These are phyloP conservation scores for Fulvia fulva DNA, from an alignment of 2,329 filamentous ascomycete genomes.

Conservation along the genomic window DNA sequence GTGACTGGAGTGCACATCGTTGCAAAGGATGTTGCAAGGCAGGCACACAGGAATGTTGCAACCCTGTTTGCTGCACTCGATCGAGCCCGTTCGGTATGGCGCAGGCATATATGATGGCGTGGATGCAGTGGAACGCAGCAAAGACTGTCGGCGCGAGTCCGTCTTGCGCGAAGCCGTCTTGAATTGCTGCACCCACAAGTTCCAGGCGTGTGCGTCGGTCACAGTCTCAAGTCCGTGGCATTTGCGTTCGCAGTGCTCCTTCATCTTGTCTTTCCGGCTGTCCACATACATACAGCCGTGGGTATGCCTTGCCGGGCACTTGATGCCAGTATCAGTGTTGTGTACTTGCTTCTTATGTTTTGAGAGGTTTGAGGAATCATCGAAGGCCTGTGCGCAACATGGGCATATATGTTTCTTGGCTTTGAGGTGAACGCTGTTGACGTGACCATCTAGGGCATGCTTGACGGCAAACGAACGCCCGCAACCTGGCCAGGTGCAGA, in stretches of 20 bases:
- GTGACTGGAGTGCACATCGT: conserved; percentile 18
- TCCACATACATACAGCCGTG: conserved; percentile 24
- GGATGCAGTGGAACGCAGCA: conserved; percentile 17
- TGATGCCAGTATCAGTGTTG: conserved; percentile 24
- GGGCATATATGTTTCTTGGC: conserved; percentile 43
- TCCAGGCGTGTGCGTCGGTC: conserved; percentile 22
- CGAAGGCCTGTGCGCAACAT: conserved; percentile 34
- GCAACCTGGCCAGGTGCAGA: conserved; percentile 43
- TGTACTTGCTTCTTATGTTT: conserved; percentile 32
- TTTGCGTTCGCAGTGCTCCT: conserved; percentile 25
- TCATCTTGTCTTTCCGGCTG: conserved; percentile 25
- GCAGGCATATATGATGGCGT: conserved; percentile 10
- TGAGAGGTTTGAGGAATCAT: conserved; percentile 33
- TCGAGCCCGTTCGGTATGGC: conserved; percentile 10
- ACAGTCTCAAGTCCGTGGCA: conserved; percentile 22
- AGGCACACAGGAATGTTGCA: conserved; percentile 25
- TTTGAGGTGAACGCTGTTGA: conserved; percentile 53
- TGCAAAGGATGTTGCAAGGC: conserved; percentile 24
- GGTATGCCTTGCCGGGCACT: conserved; percentile 21
- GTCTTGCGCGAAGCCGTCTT: conserved; percentile 20
- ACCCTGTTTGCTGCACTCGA: conserved; percentile 24
- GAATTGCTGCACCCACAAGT: conserved; percentile 23
- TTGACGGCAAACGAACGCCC: conserved; percentile 62
- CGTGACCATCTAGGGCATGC: conserved; percentile 56
- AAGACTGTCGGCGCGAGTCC: conserved; percentile 16